phyloP scores from a whole-genome alignment of 192 early-diverging fungal species.

The Jimgerdemannia lactiflua region DNA sequence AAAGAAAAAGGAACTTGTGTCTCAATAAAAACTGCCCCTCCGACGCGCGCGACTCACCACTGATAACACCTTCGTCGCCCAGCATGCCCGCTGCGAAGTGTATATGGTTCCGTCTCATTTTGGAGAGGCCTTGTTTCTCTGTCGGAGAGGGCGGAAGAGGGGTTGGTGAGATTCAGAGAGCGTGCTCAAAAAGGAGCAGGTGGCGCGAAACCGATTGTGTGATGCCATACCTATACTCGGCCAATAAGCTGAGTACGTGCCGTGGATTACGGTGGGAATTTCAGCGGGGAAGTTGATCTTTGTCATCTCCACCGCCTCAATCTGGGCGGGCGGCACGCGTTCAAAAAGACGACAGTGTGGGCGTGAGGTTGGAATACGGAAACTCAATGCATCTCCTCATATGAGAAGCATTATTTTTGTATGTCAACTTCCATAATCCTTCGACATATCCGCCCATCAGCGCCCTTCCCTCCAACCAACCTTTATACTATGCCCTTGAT shows the following conservation, averaged over 20 bases:
- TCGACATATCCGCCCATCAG: conserved; percentile 7
- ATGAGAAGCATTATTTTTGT: no score
- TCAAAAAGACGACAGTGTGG: no score
- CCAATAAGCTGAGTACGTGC: conserved; percentile 59
- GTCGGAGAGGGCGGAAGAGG: conserved; percentile 10
- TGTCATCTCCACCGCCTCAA: conserved; percentile 43
- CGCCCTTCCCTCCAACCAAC: conserved; percentile 32
- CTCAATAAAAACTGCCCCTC: background rate
- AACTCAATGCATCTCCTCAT: no score
- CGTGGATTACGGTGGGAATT: conserved; percentile 62
- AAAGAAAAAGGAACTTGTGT: conserved; percentile 7
- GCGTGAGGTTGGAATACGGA: no score
- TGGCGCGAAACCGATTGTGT: background rate
- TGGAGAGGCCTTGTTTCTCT: conserved; percentile 56
- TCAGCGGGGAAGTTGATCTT: conserved; percentile 40
- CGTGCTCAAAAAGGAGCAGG: background rate
- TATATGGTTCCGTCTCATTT: conserved; percentile 88
- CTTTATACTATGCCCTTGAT: conserved; percentile 80
- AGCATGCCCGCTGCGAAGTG: conserved; percentile 78
- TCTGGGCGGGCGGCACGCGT: conserved; percentile 9
- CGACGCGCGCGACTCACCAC: conserved; percentile 34
- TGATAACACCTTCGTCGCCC: conserved; percentile 67
- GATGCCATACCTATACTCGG: conserved; percentile 39
- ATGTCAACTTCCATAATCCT: background rate
- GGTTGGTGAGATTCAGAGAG: no score